phyloP scores from a whole-genome alignment of 305 asterid genomes.

The Andrographis paniculata region DNA sequence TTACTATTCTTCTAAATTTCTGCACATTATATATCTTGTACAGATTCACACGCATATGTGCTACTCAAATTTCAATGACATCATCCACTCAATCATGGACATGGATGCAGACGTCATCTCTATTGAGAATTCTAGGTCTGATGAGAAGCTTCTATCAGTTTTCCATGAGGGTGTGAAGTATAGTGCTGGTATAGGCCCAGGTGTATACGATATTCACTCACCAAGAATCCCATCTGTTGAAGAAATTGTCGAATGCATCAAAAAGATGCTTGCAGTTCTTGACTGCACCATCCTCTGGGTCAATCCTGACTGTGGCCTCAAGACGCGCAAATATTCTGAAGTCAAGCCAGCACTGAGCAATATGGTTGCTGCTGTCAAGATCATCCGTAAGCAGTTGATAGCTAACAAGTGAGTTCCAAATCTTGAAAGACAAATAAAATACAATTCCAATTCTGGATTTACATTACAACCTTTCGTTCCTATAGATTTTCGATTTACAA shows the following conservation, averaged over 20 bases:
- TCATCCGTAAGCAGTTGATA: conserved; percentile 26
- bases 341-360: conserved; percentile 35
- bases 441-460: too few relatives aligned
- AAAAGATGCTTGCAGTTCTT: conserved; percentile 41
- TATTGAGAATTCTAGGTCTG: conserved; percentile 76
- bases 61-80: conserved; percentile 86
- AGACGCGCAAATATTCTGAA: conserved; percentile 36
- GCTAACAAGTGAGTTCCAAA: not conserved
- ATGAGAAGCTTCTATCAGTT: conserved; percentile 71
- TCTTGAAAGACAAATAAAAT: not conserved
- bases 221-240: conserved; percentile 36
- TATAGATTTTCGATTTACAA: not conserved
- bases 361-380: conserved; percentile 40
- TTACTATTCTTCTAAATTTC: too few relatives aligned
- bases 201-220: too few relatives aligned
- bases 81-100: conserved; percentile 73
- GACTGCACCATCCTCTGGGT: conserved; percentile 35
- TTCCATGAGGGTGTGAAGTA: conserved; percentile 61
- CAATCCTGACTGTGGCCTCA: conserved; percentile 43
- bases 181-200: conserved; percentile 41
- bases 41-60: conserved; percentile 97
- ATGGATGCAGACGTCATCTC: conserved; percentile 95
- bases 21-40: too few relatives aligned
- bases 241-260: conserved; percentile 31
- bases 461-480: not conserved